These are phyloP conservation scores for Paxillus ammoniavirescens DNA, from an alignment of 768 basidiomycete genomes.

Conservation along the genomic window DNA sequence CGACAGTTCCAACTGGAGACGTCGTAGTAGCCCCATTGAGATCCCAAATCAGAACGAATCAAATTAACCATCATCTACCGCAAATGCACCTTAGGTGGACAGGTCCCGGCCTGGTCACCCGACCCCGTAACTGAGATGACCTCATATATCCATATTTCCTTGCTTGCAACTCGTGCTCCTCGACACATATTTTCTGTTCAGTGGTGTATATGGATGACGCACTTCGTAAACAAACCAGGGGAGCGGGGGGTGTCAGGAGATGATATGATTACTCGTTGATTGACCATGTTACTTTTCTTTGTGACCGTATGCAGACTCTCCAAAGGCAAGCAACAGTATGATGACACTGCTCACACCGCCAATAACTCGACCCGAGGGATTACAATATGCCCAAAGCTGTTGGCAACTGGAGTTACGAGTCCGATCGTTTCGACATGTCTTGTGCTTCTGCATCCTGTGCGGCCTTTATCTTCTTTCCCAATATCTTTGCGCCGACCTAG, in stretches of 20 bases:
- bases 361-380: conserved; percentile 3
- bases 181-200: conserved; percentile 14
- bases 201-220: conserved; percentile 18
- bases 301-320: conserved; percentile 7
- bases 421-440: conserved; percentile 31
- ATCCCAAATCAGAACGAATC: conserved; percentile 14
- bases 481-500: conserved; percentile 79
- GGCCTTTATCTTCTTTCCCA: conserved; percentile 59
- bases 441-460: conserved; percentile 34
- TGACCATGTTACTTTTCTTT: conserved; percentile 10
- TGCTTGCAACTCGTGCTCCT: conserved; percentile 14
- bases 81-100: conserved; percentile 19
- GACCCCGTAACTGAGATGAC: conserved; percentile 16
- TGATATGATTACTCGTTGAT: conserved; percentile 11
- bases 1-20: conserved; percentile 17
- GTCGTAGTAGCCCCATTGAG: conserved; percentile 3
- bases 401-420: conserved; percentile 18
- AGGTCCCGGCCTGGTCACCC: conserved; percentile 11
- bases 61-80: conserved; percentile 14
- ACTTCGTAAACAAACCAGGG: conserved; percentile 19
- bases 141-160: conserved; percentile 16
- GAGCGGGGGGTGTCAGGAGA: conserved; percentile 28
- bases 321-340: conserved; percentile 10
- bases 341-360: conserved; percentile 13
- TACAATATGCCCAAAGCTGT: conserved; percentile 3